A percentile compares a stretch with the other conserved stretches of the same genome.
These are phyloP conservation scores for Nidula niveotomentosa DNA, from an alignment of 1,284 basidiomycete species.

Conservation along the genomic window DNA sequence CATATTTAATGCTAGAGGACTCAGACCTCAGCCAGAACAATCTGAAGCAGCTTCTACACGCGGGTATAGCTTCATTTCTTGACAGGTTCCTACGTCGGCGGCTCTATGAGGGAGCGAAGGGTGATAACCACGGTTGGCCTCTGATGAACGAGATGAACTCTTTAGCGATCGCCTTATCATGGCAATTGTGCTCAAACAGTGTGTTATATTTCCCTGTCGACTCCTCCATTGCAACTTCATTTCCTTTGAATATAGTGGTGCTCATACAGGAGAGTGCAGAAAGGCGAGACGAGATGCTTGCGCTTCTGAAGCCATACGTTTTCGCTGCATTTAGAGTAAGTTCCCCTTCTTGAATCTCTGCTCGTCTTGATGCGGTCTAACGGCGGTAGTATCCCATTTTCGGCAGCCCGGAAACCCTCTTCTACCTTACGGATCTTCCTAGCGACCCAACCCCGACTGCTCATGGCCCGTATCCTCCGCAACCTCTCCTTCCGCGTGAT, in stretches of 20 bases:
- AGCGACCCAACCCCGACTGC: conserved; percentile 8
- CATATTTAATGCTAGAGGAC: conserved; percentile 58
- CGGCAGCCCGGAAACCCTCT: conserved; percentile 18
- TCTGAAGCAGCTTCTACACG: conserved; percentile 47
- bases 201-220: conserved; percentile 10
- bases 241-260: conserved; percentile 21
- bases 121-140: conserved; percentile 49
- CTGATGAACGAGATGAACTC: conserved; percentile 40
- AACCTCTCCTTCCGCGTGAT: conserved; percentile 22
- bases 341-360: conserved; percentile 1
- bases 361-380: too few relatives aligned
- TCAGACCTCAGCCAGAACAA: conserved; percentile 59
- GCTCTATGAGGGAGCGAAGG: conserved; percentile 32
- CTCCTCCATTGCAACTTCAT: conserved; percentile 2
- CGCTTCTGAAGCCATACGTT: conserved; percentile 39
- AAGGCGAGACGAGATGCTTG: conserved; percentile 30
- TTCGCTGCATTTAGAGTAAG: conserved; percentile 50
- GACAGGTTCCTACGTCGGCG: conserved; percentile 33
- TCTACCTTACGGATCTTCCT: conserved; percentile 10
- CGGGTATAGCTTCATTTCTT: conserved; percentile 39
- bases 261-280: conserved; percentile 36
- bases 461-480: conserved; percentile 22
- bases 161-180: conserved; percentile 45
- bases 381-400: conserved; percentile 29
- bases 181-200: conserved; percentile 42